Base-by-base conservation (phyloP, 768 basidiomycete species). In the Mycena leptocephala region DNA sequence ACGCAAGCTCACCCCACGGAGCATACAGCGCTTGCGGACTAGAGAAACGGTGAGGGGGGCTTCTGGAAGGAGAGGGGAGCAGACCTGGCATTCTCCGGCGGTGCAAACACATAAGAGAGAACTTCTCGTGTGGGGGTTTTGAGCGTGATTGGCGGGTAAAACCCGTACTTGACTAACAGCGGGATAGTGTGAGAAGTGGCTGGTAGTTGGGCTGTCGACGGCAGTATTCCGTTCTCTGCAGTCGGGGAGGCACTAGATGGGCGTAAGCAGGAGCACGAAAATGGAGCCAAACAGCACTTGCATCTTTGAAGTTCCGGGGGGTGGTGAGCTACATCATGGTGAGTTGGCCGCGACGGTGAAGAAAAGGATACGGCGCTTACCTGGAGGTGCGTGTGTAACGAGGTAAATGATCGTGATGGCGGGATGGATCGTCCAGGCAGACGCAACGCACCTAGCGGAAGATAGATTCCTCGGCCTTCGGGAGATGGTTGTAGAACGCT, bases 1-100 rank as follows among this genome's bases (percentile, higher is more conserved):
- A 85, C 18, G 95, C 96, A 55, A 93, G 84, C 70, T 95, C 93
- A 35, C 95, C 94, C 96, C 95, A 96, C 72, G 87, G 85, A 68
- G 91, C 89, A 81, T 95, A 95, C 83, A 43, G 82, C 71, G 76
- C 85, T 83, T 26, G 81, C 79, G 68, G 84, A 83, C 70, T 85
- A 76, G 79, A 86, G 83, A 78, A 74, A 73, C 69, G 72, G 70
- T 75, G 81, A 74, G 61, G 58, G 62, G 68, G 74, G 59, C 24
- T 80, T 75, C 41, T 77, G 69, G 43, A 20, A 74, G 69, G 75
- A 76, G 72, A 73, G 74, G 76, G 62, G 72, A 81, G 86, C 84
- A 83, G 77, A 85, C 89, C 86, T 86, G 56, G 84, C 74, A 80
- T 86, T 86, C 72, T 95, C 93, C 71, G 94, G 95, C 16, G 95